A percentile compares a stretch with the other conserved stretches of the same genome.
These are phyloP conservation scores for Cichorium intybus DNA, from an alignment of 140 eudicot species.

Conservation along the genomic window DNA sequence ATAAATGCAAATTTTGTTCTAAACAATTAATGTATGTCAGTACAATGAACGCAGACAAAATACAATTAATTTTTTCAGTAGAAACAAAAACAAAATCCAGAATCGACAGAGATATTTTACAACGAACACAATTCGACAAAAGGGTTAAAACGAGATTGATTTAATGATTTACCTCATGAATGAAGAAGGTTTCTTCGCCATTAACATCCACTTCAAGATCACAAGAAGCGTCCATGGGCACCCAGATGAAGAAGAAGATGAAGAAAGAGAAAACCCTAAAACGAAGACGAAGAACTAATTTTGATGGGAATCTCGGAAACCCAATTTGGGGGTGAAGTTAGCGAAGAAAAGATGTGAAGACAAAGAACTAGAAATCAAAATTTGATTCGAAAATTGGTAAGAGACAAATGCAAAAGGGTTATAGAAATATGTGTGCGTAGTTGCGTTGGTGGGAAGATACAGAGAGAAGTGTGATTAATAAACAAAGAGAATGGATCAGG, in stretches of 20 bases:
- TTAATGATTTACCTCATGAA: constrained; percentile 70
- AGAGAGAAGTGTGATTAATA: constrained; percentile 25
- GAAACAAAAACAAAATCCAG: not conserved
- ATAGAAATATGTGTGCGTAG: constrained; percentile 12
- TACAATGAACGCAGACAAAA: constrained; percentile 24
- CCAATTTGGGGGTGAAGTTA: not conserved
- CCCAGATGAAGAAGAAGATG: constrained; percentile 27
- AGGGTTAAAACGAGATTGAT: not conserved
- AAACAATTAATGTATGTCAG: constrained; percentile 9
- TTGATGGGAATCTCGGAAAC: constrained; percentile 19
- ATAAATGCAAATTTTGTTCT: constrained; percentile 14
- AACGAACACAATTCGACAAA: constrained; percentile 11
- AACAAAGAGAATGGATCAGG: constrained; percentile 36
- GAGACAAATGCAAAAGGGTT: constrained; percentile 33
- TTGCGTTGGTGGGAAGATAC: constrained; percentile 36
- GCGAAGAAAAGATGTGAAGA: constrained; percentile 32
- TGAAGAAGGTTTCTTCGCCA: constrained; percentile 75
- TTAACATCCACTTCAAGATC: constrained; percentile 88
- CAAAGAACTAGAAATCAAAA: constrained; percentile 37
- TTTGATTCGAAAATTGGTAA: constrained; percentile 30
- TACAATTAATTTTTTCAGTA: not conserved
- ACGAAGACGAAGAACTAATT: not conserved
- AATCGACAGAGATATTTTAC: constrained; percentile 12
- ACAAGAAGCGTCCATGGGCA: constrained; percentile 52
- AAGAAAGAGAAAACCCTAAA: not conserved